Base-by-base conservation (phyloP, 106 monocot species). In the Dioscorea alata region DNA sequence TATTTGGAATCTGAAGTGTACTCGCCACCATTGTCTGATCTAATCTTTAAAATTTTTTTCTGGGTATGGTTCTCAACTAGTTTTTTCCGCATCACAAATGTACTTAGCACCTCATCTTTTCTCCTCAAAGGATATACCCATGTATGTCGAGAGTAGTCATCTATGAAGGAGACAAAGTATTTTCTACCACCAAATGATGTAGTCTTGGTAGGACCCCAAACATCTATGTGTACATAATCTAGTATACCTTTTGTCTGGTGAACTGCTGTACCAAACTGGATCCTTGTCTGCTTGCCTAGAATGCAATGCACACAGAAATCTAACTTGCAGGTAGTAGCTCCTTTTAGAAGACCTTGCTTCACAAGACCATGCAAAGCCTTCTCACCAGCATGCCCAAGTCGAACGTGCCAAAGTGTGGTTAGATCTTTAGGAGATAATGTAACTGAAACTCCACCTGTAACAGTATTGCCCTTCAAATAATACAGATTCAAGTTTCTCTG, bases 221-320 rank as follows among this genome's bases (percentile, higher is more conserved):
- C 48, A 71, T 71, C 61, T 17, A 24, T 19, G 35, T 61, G 25
- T 4, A 71, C 23, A 58, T 61, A 71, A 51, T 61, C 71, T 4
- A 71, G 61, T 49, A 23, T 71, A 14, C 61, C 71, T 49, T 50
- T 28, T 2, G 71, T 61, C 12, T 9, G 20, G 25, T 71, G 61
- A n/a, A 61, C 20, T 13, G 70, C 34, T 2, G 16, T 33, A 7
- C 24, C 54, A 48, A 70, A 70, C 23, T 23, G 35, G 32, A 70
- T 58, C 14, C 58, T 33, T 16, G 56, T 70, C 12, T 48, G 70
- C 70, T 70, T 70, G 33, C 70, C 18, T 2, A 70, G 28, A 57
- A 59, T 10, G 13, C 70, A 70, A 24, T 59, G 58, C 18, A 59
- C 33, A 59, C 59, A 70, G 25, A 70, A 70, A 4, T 22, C 69